Evolutionary conservation across 176 grass and related monocot species (phyloP).

Genomic region (Ensete ventricosum): DNA sequence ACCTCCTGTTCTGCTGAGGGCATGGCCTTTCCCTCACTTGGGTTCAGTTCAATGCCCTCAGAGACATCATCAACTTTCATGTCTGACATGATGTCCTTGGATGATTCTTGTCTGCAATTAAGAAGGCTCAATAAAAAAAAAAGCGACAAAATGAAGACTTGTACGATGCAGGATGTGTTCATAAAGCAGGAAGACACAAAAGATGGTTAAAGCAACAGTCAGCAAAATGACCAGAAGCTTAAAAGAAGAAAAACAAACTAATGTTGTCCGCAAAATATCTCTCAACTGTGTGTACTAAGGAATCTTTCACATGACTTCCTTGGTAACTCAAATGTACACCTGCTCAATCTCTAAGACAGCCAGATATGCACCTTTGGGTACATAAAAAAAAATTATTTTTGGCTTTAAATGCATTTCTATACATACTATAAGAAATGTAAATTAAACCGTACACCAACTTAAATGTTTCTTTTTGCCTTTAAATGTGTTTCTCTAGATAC

Average conservation of each 20-base stretch:
- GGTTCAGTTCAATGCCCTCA: slow-evolving; percentile 3
- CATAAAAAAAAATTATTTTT: no score
- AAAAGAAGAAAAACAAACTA: background rate
- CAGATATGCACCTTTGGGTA: no score
- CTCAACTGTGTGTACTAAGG: background rate
- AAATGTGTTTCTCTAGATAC: no score
- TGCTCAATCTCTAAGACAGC: no score
- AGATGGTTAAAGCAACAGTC: background rate
- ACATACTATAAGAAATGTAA: no score
- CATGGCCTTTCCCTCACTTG: slow-evolving; percentile 5
- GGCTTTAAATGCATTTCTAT: no score
- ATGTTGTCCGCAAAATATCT: background rate
- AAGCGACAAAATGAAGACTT: slow-evolving; percentile 7
- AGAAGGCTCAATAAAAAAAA: background rate
- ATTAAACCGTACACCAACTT: no score
- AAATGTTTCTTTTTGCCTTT: no score
- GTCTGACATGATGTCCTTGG: slow-evolving; percentile 12
- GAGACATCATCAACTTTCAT: slow-evolving; percentile 6
- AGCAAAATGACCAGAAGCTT: background rate
- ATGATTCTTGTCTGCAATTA: background rate
- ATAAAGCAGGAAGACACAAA: background rate
- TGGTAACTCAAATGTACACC: no score
- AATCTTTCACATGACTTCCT: background rate
- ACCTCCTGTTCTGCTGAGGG: slow-evolving; percentile 20
- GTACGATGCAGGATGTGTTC: background rate